phyloP scores from a whole-genome alignment of 306 rosid species.

The Fagus sylvatica region DNA sequence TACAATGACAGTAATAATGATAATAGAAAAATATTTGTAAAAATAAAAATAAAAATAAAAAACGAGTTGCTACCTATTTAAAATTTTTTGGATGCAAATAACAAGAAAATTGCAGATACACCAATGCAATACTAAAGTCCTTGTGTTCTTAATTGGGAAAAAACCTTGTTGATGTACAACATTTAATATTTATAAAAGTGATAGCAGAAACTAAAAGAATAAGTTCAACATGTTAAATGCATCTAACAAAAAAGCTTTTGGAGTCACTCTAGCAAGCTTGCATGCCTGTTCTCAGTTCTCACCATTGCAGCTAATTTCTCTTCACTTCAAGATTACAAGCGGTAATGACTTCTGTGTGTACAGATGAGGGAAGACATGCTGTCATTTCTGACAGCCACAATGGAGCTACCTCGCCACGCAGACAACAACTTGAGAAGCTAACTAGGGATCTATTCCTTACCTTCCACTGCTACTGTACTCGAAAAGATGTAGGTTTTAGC shows the following conservation, averaged over 20 bases:
- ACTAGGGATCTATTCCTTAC: conserved; percentile 66
- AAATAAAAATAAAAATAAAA: too few relatives aligned
- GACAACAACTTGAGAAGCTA: conserved; percentile 47
- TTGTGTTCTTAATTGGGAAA: neutral
- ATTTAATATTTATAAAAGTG: neutral
- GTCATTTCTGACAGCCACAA: conserved; percentile 43
- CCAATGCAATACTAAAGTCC: too few relatives aligned
- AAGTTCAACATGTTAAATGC: neutral
- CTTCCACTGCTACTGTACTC: conserved; percentile 92
- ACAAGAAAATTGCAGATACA: too few relatives aligned
- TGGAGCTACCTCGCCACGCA: conserved; percentile 45
- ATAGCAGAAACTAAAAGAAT: neutral
- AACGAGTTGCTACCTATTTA: too few relatives aligned
- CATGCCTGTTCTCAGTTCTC: neutral
- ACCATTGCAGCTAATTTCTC: neutral
- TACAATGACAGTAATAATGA: too few relatives aligned
- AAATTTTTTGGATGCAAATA: too few relatives aligned
- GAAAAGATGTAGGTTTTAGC: conserved; percentile 69
- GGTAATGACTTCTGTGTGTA: conserved; percentile 2
- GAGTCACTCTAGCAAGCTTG: neutral
- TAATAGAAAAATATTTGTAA: too few relatives aligned
- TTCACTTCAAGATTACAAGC: neutral
- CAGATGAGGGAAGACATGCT: conserved; percentile 54
- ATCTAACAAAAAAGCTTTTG: neutral
- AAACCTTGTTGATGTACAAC: neutral